Evolutionary conservation across 2,329 filamentous ascomycete species (phyloP), one percentile per base, ranked within the genome.

Genomic region (Neonectria faginata): DNA sequence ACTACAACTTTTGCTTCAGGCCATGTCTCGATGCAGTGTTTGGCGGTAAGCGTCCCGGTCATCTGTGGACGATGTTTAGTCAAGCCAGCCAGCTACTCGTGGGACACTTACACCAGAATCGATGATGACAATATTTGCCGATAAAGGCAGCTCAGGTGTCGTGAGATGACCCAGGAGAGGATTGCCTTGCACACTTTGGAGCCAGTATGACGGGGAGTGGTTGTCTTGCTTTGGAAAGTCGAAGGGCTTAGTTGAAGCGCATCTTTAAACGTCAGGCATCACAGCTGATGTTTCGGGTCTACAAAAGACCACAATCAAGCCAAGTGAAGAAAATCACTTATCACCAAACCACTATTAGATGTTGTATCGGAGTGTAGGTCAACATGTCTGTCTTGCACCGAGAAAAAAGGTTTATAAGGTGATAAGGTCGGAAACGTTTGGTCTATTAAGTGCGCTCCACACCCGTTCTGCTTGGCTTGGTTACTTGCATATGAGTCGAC

Each of bases 1-100:
- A 67, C 60, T 7, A 67, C 39, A 2, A 64, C 16, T 1, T 29
- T 57, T 18, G 52, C 64, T n/a, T 55, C 53, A 4, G 64, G 61
- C 61, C 64, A 67, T 3, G 53, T 54, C 11, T 67, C 57, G 3
- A 55, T 53, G 39, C 36, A 64, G 25, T 64, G 61, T 18, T 64
- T 64, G 7, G 64, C 57, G 14, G 64, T 47, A 6, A 64, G 45
- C 8, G 64, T 64, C 5, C 61, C 64, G 3, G 60, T 61, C 41
- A 67, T 52, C 64, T 67, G 27, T 22, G 4, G n/a, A 3, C 0
- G 4, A 3, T 20, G 9, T 64, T 39, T 50, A 36, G 6, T 18
- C 2, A 5, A 11, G 14, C 5, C 16, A n/a, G 2, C 14, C 16
- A n/a, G 18, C 25, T n/a, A 1, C n/a, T 57, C 2, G 8, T 5